Percentiles rank a stretch among this genome's conserved stretches.
phyloP scores from a whole-genome alignment of 1,284 basidiomycete genomes.

The Heliocybe sulcata region DNA sequence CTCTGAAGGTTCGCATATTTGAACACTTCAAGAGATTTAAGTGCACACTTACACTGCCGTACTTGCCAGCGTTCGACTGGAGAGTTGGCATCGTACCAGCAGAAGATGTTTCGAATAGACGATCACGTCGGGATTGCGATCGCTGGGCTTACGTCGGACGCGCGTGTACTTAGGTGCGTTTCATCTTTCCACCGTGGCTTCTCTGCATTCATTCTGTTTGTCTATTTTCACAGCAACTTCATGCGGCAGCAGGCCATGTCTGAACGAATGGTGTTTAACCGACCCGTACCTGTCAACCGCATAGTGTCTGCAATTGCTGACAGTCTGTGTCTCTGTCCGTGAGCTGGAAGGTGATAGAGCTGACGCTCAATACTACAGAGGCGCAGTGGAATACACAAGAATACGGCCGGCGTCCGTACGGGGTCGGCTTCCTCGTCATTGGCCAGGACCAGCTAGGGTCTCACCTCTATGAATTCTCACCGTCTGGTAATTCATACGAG shows the following conservation, averaged over 20 bases:
- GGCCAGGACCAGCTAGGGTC: conserved; percentile 94
- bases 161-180: conserved; percentile 86
- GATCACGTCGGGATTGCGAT: conserved; percentile 99
- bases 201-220: conserved; percentile 2
- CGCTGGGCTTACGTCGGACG: conserved; percentile 96
- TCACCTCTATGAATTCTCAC: conserved; percentile 97
- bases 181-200: neutral
- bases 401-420: conserved; percentile 96
- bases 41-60: neutral
- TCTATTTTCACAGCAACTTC: conserved; percentile 75
- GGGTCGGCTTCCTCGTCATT: conserved; percentile 97
- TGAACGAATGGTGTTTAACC: conserved; percentile 91
- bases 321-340: conserved; percentile 43
- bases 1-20: conserved; percentile 66
- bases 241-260: conserved; percentile 99
- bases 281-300: conserved; percentile 90
- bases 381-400: conserved; percentile 99
- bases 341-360: neutral
- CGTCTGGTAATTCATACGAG: conserved; percentile 95
- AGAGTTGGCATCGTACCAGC: conserved; percentile 97
- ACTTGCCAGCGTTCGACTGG: conserved; percentile 85
- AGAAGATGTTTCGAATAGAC: conserved; percentile 99
- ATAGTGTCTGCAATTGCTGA: conserved; percentile 93
- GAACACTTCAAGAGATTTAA: neutral
- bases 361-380: conserved; percentile 41